Percentiles rank a stretch among this genome's conserved stretches.
Evolutionary conservation across 129 eudicot species (phyloP).

Genomic region (Flaveria sonorensis): DNA sequence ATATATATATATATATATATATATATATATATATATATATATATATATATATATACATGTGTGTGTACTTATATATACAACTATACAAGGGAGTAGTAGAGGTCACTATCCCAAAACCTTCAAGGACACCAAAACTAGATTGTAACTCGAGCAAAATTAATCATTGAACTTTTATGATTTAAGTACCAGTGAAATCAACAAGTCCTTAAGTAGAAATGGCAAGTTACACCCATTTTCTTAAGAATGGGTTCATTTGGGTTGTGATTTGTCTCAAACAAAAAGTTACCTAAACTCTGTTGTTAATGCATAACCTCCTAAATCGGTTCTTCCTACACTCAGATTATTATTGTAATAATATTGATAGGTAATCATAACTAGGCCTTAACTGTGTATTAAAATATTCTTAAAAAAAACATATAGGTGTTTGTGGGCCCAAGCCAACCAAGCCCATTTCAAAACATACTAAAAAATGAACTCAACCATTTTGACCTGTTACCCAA

Average conservation of each 20-base stretch:
- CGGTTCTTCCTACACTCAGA: not conserved
- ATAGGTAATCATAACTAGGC: not conserved
- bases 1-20: not conserved
- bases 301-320: not conserved
- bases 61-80: not conserved
- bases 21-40: not conserved
- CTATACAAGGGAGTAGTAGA: not conserved
- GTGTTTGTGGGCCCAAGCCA: not conserved
- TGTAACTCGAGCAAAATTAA: not conserved
- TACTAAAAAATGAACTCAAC: no score
- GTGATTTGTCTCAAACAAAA: not conserved
- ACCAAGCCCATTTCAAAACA: not conserved
- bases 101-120: not conserved
- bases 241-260: not conserved
- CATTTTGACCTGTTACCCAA: no score
- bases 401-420: not conserved
- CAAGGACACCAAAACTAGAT: constrained; percentile 8
- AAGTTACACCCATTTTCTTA: no score
- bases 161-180: not conserved
- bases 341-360: not conserved
- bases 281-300: not conserved
- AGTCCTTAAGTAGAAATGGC: not conserved
- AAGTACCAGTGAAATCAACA: not conserved
- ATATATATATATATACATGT: not conserved
- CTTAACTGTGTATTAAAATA: not conserved